Conservation (phyloP, 2,329 filamentous ascomycete genomes). For the Aspergillus sp. region DNA sequence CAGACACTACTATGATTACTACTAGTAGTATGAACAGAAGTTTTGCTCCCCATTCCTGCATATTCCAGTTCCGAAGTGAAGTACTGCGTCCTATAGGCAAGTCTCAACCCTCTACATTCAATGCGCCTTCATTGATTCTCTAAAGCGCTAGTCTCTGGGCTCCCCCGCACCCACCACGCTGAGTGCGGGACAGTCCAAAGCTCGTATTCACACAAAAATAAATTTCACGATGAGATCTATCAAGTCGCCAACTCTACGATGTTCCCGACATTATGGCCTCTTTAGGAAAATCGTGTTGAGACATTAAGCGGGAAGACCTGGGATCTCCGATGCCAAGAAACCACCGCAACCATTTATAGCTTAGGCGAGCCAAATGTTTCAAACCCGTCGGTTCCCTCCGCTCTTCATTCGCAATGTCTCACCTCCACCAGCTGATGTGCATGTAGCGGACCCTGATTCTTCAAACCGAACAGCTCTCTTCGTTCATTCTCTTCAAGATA, state of each 20-base stretch:
- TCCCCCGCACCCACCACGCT: background rate
- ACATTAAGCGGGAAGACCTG: background rate
- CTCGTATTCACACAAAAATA: background rate
- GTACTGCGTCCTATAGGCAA: accelerated
- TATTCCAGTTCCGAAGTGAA: no score
- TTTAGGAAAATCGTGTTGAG: background rate
- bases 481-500: background rate
- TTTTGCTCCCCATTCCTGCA: no score
- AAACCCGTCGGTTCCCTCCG: background rate
- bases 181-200: background rate
- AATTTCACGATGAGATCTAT: background rate
- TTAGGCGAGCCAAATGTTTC: background rate
- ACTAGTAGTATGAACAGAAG: no score
- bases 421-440: background rate
- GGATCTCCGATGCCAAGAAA: background rate
- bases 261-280: background rate
- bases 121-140: no score
- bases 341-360: background rate
- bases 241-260: background rate
- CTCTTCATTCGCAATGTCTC: background rate
- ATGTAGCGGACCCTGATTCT: background rate
- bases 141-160: no score
- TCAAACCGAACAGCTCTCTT: background rate
- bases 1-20: no score
- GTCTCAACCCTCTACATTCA: no score